phyloP scores from a whole-genome alignment of 164 flowering plant species.

The Malania oleifera region DNA sequence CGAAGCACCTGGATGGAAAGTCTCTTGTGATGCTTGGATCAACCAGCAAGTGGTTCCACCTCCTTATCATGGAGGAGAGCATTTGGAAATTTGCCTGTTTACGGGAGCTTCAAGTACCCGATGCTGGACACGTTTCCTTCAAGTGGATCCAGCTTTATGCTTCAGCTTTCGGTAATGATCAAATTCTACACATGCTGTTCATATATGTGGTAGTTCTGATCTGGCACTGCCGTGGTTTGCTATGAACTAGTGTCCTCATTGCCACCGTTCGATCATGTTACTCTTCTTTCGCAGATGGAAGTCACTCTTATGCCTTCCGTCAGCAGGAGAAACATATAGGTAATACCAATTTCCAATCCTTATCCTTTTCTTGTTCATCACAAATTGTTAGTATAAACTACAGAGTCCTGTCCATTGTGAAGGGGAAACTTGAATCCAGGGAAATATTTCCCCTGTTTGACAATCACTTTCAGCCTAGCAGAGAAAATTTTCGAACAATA shows the following conservation, averaged over 20 bases:
- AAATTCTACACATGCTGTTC: background rate
- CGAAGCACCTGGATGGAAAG: conserved; percentile 71
- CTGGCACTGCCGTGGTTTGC: too few species aligned
- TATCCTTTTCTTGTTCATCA: background rate
- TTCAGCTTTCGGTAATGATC: conserved; percentile 59
- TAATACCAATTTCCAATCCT: conserved; percentile 8
- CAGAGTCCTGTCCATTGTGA: too few species aligned
- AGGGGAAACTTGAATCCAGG: too few species aligned
- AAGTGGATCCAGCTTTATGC: conserved; percentile 73
- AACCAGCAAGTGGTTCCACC: conserved; percentile 66
- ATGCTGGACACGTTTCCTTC: conserved; percentile 40
- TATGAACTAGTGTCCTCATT: background rate
- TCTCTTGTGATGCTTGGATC: conserved; percentile 72
- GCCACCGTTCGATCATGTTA: background rate
- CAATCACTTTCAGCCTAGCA: too few species aligned
- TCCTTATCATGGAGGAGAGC: conserved; percentile 50
- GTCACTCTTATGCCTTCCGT: conserved; percentile 69
- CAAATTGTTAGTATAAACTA: background rate
- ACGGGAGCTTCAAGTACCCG: conserved; percentile 81
- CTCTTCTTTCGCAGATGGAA: conserved; percentile 61
- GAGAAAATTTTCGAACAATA: too few species aligned
- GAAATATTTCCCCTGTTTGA: too few species aligned
- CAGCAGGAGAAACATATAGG: conserved; percentile 90
- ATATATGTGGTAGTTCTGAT: background rate
- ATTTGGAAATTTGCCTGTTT: conserved; percentile 80